These are phyloP conservation scores for Toxicodendron radicans DNA, from an alignment of 345 rosid genomes.

Conservation along the genomic window DNA sequence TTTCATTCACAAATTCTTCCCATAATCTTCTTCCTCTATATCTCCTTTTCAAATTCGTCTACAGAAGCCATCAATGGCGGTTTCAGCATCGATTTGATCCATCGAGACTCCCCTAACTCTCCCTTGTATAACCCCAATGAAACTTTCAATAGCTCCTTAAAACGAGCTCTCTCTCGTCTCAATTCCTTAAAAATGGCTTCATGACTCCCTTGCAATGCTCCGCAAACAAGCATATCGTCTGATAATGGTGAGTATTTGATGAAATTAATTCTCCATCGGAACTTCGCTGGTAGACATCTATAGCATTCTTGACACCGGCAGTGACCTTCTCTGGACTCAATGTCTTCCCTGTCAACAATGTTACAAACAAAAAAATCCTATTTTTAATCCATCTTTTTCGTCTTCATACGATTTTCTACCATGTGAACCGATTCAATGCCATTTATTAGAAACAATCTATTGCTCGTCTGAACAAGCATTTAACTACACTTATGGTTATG, in stretches of 20 bases:
- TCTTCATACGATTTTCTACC: slow-evolving; percentile 12
- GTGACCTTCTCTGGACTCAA: slow-evolving; percentile 43
- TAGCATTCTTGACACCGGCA: slow-evolving; percentile 38
- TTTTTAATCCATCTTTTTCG: slow-evolving; percentile 25
- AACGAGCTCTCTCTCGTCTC: slow-evolving; percentile 9
- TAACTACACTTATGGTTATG: slow-evolving; percentile 23
- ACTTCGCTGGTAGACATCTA: slow-evolving; percentile 15
- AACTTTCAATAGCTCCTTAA: slow-evolving; percentile 16
- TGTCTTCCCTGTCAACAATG: slow-evolving; percentile 37
- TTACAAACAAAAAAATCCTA: slow-evolving; percentile 24
- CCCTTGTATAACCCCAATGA: slow-evolving; percentile 22
- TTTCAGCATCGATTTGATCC: slow-evolving; percentile 31
- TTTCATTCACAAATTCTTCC: not conserved
- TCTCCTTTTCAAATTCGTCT: not conserved
- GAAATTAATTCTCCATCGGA: slow-evolving; percentile 34
- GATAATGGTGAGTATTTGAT: slow-evolving; percentile 25
- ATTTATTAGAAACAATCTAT: not conserved
- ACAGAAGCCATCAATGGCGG: slow-evolving; percentile 6
- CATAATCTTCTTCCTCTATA: not conserved
- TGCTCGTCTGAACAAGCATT: slow-evolving; percentile 7
- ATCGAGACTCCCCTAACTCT: slow-evolving; percentile 35
- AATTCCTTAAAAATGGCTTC: not conserved
- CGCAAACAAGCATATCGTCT: not conserved
- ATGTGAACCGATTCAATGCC: slow-evolving; percentile 16
- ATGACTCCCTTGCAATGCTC: not conserved